These are phyloP conservation scores for Aspergillus nanangensis DNA, from an alignment of 495 filamentous ascomycete species.

Conservation along the genomic window DNA sequence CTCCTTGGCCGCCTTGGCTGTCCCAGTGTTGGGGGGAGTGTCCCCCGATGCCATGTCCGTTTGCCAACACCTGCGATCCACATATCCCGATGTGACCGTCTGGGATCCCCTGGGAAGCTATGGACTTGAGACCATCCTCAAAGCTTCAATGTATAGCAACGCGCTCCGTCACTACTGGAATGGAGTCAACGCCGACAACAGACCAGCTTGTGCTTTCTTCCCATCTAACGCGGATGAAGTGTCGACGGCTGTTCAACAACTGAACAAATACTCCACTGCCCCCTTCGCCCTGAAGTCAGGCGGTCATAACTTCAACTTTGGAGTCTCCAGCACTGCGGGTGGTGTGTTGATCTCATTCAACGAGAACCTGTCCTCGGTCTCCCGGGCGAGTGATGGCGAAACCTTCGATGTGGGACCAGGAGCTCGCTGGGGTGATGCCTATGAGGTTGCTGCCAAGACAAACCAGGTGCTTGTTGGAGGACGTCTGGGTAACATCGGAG, in stretches of 20 bases:
- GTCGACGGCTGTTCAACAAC: constrained; percentile 10
- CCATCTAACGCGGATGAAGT: constrained; percentile 16
- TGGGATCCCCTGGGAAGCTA: constrained; percentile 2
- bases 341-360: constrained; percentile 16
- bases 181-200: constrained; percentile 5
- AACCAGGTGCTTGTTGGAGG: constrained; percentile 30
- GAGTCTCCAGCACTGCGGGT: constrained; percentile 16
- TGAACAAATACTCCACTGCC: constrained; percentile 9
- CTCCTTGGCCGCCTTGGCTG: neutral
- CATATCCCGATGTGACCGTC: constrained; percentile 6
- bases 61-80: neutral
- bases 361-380: constrained; percentile 8
- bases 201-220: constrained; percentile 15
- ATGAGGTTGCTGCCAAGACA: constrained; percentile 17
- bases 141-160: neutral
- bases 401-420: constrained; percentile 26
- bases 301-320: constrained; percentile 19
- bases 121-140: neutral
- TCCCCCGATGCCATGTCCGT: neutral
- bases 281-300: constrained; percentile 17
- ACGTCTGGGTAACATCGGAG: constrained; percentile 28
- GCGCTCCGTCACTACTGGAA: constrained; percentile 10
- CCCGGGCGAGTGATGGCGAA: constrained; percentile 5
- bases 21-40: neutral
- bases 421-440: constrained; percentile 31